phyloP scores from a whole-genome alignment of 139 green algal genomes.

The Picochlorum sp. region DNA sequence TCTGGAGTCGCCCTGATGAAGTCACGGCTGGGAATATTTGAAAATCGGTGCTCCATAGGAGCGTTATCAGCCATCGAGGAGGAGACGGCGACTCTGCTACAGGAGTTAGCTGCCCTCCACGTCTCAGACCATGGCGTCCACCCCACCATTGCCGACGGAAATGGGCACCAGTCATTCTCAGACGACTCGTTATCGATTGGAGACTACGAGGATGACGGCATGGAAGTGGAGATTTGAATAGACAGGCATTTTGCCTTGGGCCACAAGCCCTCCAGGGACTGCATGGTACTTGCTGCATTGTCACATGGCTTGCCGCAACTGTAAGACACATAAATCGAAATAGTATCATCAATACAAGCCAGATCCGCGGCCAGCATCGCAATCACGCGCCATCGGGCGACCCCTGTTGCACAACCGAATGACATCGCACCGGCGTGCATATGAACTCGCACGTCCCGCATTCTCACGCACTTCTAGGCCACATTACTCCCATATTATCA shows the following conservation, averaged over 20 bases:
- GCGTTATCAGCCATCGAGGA: too few species aligned
- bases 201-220: constrained; percentile 1
- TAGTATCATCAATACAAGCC: not conserved
- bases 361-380: not conserved
- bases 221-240: constrained; percentile 5
- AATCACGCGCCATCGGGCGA: not conserved
- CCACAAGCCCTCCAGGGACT: constrained; percentile 3
- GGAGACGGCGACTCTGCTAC: too few species aligned
- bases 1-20: too few species aligned
- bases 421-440: not conserved
- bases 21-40: too few species aligned
- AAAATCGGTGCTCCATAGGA: too few species aligned
- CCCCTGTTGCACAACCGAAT: not conserved
- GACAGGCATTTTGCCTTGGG: not conserved
- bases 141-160: not conserved
- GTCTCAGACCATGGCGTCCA: constrained; percentile 3
- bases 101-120: too few species aligned
- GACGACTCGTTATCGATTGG: not conserved
- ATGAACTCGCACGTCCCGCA: not conserved
- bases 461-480: not conserved
- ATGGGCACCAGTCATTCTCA: constrained; percentile 3
- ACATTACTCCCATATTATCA: not conserved
- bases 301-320: not conserved
- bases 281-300: not conserved
- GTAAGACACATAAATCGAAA: not conserved